Evolutionary conservation across 2,329 filamentous ascomycete genomes (phyloP), one percentile per base, ranked within the genome.

Genomic region (Celoporthe dispersa): DNA sequence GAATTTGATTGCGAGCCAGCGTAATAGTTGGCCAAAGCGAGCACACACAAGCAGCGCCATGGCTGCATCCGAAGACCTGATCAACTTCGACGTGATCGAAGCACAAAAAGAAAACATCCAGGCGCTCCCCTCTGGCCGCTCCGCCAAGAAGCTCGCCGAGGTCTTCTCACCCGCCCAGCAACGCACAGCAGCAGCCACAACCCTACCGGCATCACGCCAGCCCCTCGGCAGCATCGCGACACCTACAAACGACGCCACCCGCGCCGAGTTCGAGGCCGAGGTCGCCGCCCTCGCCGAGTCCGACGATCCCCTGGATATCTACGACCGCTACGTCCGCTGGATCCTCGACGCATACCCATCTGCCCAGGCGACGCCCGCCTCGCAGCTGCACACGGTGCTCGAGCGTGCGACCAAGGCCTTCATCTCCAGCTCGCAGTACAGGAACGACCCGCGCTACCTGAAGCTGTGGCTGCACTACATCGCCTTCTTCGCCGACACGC

Each of bases 51-150:
- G 44, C 65, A 66, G 44, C 74, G 82, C 76, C 76, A 89, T 89
- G 83, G 82, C 83, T 73, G 75, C 75, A 51, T 80, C 82, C 72
- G 81, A 82, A 71, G 87, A 91, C 74, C 80, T 89, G 53, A 88
- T 91, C 78, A 83, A 90, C 82, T 98, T 99, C 83, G 92, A 97
- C 76, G 88, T 98, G 73, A 98, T 99, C 81, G 96, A 99, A 83
- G 89, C 88, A 62, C 94, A 98, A 76, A 99, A 99, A 82, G 96
- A 99, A 83, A 99, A 99, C 81, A 98, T 99, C 69, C 94, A 98
- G 81, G 91, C 94, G 31, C 87, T 99, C 16, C 94, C 95, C 22
- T 92, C 93, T 73, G 96, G 87, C 31, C 85, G 96, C 74, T 98
- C 95, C 55, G 96, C 95, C 61, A 93, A 91, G 82, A 94, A 96